Percentiles rank a stretch among this genome's conserved stretches.
Conservation (phyloP, 371 early-diverging fungal species). For the Apophysomyces variabilis region DNA sequence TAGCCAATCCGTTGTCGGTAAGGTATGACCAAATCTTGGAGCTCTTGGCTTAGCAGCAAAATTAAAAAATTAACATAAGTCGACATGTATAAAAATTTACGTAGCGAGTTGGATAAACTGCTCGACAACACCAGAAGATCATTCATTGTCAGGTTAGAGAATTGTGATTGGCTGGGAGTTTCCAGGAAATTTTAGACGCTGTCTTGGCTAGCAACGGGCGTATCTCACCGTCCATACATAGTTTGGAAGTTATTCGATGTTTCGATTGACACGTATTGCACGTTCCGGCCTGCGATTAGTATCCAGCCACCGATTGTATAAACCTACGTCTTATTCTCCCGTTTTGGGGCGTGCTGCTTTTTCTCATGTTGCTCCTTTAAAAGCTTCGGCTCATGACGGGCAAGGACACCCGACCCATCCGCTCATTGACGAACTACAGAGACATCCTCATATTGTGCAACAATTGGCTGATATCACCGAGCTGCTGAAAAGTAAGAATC, state of each 20-base stretch:
- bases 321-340: not conserved
- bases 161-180: no score
- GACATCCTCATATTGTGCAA: slow-evolving; percentile 44
- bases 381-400: slow-evolving; percentile 2
- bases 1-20: no score
- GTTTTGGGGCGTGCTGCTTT: not conserved
- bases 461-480: slow-evolving; percentile 41
- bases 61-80: no score
- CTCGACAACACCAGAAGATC: no score
- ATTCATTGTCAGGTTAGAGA: no score
- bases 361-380: not conserved
- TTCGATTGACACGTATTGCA: not conserved
- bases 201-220: no score
- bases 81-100: no score
- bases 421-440: slow-evolving; percentile 36
- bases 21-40: no score
- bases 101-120: no score
- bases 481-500: slow-evolving; percentile 39
- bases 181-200: no score
- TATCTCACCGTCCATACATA: no score
- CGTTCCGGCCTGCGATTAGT: not conserved
- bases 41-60: no score
- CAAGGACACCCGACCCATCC: slow-evolving; percentile 25
- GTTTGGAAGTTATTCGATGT: not conserved
- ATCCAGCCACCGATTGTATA: not conserved